phyloP scores from a whole-genome alignment of 805 yeast genomes.

The Metschnikowia lachancei region DNA sequence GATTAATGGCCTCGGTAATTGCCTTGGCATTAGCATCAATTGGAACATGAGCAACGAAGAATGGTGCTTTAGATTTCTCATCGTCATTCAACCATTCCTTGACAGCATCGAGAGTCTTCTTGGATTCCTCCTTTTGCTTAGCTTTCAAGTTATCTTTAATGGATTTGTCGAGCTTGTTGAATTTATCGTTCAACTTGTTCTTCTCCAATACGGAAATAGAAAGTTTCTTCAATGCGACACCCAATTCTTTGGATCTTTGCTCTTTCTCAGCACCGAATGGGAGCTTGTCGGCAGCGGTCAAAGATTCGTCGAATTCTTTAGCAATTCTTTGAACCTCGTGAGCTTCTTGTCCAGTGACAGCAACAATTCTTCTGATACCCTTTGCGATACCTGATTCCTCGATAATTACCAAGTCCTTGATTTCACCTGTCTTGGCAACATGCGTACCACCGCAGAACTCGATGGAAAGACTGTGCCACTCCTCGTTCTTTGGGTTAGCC shows the following conservation, averaged over 20 bases:
- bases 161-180: conserved; percentile 75
- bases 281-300: conserved; percentile 58
- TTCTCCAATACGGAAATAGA: conserved; percentile 80
- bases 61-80: conserved; percentile 46
- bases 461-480: conserved; percentile 77
- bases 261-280: conserved; percentile 79
- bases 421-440: conserved; percentile 87
- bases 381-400: conserved; percentile 98
- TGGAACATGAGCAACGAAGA: conserved; percentile 63
- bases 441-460: conserved; percentile 99
- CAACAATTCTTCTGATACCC: conserved; percentile 97
- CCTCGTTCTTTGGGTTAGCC: conserved; percentile 61
- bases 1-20: conserved; percentile 85
- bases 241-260: conserved; percentile 74
- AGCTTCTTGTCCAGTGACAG: conserved; percentile 91
- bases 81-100: conserved; percentile 58
- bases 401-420: conserved; percentile 80
- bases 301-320: conserved; percentile 58
- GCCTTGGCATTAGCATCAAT: conserved; percentile 89
- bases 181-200: conserved; percentile 68
- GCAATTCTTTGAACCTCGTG: conserved; percentile 87
- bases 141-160: conserved; percentile 86
- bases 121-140: conserved; percentile 83
- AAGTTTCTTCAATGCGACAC: conserved; percentile 79
- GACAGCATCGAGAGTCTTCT: conserved; percentile 75